Evolutionary conservation across 441 rosid species (phyloP).

Genomic region (Populus hybrid): DNA sequence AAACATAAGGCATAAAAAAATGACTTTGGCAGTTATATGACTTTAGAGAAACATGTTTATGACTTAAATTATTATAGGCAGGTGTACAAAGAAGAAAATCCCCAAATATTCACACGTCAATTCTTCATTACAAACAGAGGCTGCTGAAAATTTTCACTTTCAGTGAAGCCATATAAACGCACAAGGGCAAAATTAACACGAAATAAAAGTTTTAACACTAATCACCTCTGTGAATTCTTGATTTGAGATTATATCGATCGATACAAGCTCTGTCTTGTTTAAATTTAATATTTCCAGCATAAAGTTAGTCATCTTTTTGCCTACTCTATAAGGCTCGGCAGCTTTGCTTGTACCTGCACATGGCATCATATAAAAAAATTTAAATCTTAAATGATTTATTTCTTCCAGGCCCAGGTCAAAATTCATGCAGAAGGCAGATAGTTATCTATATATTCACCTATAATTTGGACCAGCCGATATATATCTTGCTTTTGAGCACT

Average conservation of each 20-base stretch:
- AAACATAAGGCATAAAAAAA: not conserved
- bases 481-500: constrained; percentile 87
- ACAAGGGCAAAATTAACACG: not conserved
- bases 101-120: not conserved
- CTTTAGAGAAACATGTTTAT: not conserved
- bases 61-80: not conserved
- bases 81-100: not conserved
- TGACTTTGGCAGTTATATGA: not conserved
- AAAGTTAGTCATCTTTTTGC: constrained; percentile 63
- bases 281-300: constrained; percentile 79
- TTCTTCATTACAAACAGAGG: not conserved
- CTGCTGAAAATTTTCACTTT: not conserved
- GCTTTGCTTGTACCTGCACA: constrained; percentile 73
- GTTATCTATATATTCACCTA: constrained; percentile 45
- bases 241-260: constrained; percentile 85
- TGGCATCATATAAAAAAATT: constrained; percentile 11
- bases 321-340: constrained; percentile 79
- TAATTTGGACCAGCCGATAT: constrained; percentile 88
- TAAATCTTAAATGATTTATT: constrained; percentile 10
- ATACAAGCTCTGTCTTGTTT: constrained; percentile 72
- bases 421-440: constrained; percentile 8
- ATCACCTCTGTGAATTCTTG: constrained; percentile 96
- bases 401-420: constrained; percentile 6
- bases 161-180: not conserved
- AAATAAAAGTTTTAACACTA: not conserved